phyloP scores from a whole-genome alignment of 2,329 filamentous ascomycete species.

The Talaromyces piceae region DNA sequence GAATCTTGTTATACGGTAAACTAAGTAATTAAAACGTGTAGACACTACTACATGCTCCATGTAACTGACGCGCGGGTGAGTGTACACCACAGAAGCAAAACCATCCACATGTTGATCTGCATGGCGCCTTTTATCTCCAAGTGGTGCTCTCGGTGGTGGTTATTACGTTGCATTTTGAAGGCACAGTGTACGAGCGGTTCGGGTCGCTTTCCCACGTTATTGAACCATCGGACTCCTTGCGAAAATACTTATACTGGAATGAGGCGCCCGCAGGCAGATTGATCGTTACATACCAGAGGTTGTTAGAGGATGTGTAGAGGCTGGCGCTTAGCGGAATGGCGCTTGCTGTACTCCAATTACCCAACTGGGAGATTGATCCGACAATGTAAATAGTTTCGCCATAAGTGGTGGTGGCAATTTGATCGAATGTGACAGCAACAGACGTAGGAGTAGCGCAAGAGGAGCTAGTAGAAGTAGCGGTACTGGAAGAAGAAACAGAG shows the following conservation, averaged over 20 bases:
- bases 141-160: slow-evolving; percentile 29
- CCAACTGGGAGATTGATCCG: slow-evolving; percentile 53
- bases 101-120: too few relatives aligned
- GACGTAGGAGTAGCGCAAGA: slow-evolving; percentile 26
- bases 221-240: slow-evolving; percentile 46
- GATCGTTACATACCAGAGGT: slow-evolving; percentile 55
- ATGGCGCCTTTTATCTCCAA: slow-evolving; percentile 35
- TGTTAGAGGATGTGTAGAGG: slow-evolving; percentile 53
- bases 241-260: slow-evolving; percentile 64
- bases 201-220: slow-evolving; percentile 59
- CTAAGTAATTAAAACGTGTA: too few relatives aligned
- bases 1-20: too few relatives aligned
- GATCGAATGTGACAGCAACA: slow-evolving; percentile 58
- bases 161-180: slow-evolving; percentile 25
- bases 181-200: slow-evolving; percentile 37
- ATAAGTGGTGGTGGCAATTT: slow-evolving; percentile 48
- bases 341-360: slow-evolving; percentile 51
- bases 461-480: background rate
- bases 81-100: too few relatives aligned
- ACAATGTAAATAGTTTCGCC: slow-evolving; percentile 61
- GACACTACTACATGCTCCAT: too few relatives aligned
- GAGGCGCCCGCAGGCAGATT: slow-evolving; percentile 48
- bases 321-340: slow-evolving; percentile 54
- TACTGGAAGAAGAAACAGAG: background rate
- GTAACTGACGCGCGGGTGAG: too few relatives aligned